Evolutionary conservation across 1,139 yeast species (phyloP).

Genomic region (Wickerhamiella pararugosa): DNA sequence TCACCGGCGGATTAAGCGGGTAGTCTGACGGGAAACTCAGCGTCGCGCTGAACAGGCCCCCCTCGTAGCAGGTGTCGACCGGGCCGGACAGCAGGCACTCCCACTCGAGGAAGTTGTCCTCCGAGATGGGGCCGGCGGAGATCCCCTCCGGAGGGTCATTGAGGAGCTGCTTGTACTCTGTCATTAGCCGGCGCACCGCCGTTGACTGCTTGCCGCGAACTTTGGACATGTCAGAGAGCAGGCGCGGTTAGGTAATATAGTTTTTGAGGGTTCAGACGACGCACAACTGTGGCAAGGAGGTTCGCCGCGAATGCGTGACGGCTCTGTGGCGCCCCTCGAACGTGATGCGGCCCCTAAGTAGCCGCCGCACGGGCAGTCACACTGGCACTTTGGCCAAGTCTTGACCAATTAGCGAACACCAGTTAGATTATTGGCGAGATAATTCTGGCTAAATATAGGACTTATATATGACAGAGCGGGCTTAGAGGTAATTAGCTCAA

Average conservation of each 20-base stretch:
- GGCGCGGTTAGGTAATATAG: no score
- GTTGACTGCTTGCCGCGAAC: constrained; percentile 26
- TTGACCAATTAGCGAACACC: background rate
- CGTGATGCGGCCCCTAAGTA: background rate
- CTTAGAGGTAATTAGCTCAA: background rate
- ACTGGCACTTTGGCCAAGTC: background rate
- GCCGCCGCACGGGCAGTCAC: background rate
- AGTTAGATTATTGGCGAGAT: background rate
- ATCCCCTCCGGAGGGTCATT: constrained; percentile 91
- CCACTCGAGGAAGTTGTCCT: constrained; percentile 75
- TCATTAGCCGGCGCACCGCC: constrained; percentile 72
- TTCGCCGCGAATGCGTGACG: no score
- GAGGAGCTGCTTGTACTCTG: constrained; percentile 75
- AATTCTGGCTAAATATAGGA: no score
- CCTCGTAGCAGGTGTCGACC: constrained; percentile 80
- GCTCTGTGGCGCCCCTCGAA: no score
- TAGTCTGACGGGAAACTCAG: constrained; percentile 77
- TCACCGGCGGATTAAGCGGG: constrained; percentile 80
- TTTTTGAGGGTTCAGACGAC: background rate
- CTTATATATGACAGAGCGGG: background rate
- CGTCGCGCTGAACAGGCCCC: constrained; percentile 80
- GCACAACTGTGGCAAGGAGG: background rate
- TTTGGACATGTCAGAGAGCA: no score
- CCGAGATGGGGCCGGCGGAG: constrained; percentile 78
- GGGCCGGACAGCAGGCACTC: constrained; percentile 90